Percentiles rank a stretch among this genome's conserved stretches.
These are phyloP conservation scores for Amanita rubescens DNA, from an alignment of 768 basidiomycete genomes.

Conservation along the genomic window DNA sequence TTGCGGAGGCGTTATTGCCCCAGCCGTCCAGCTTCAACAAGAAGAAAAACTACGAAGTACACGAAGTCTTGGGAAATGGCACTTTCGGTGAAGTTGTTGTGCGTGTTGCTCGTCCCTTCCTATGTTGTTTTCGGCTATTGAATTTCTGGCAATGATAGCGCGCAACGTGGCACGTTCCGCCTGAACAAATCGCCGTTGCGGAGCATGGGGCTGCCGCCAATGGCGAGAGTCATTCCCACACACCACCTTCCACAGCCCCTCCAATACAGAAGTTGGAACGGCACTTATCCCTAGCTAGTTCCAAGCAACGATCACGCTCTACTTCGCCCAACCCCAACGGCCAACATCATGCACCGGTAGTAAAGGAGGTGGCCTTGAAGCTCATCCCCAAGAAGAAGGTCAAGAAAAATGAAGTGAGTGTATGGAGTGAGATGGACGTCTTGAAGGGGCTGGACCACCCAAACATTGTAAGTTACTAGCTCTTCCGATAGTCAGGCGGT, in stretches of 20 bases:
- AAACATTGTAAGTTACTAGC: slow-evolving; percentile 69
- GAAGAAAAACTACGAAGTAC: slow-evolving; percentile 76
- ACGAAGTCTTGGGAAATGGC: slow-evolving; percentile 70
- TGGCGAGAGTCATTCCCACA: slow-evolving; percentile 3
- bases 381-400: slow-evolving; percentile 95
- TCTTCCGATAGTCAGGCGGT: too few relatives aligned
- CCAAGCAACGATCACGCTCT: slow-evolving; percentile 8
- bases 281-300: slow-evolving; percentile 10
- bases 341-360: slow-evolving; percentile 7
- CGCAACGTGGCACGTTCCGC: slow-evolving; percentile 74
- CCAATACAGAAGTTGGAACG: neutral
- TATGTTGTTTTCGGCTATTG: neutral
- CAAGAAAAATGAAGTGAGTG: slow-evolving; percentile 80
- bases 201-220: slow-evolving; percentile 50
- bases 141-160: slow-evolving; percentile 29
- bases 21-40: slow-evolving; percentile 84
- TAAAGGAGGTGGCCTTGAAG: slow-evolving; percentile 80
- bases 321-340: slow-evolving; percentile 12
- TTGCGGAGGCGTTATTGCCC: slow-evolving; percentile 58
- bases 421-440: slow-evolving; percentile 93
- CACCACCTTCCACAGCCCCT: neutral
- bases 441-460: slow-evolving; percentile 84
- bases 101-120: slow-evolving; percentile 11
- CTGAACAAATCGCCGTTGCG: slow-evolving; percentile 48
- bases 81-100: slow-evolving; percentile 91